phyloP scores from a whole-genome alignment of 257 asterid genomes.

The Euphrasia confusa region DNA sequence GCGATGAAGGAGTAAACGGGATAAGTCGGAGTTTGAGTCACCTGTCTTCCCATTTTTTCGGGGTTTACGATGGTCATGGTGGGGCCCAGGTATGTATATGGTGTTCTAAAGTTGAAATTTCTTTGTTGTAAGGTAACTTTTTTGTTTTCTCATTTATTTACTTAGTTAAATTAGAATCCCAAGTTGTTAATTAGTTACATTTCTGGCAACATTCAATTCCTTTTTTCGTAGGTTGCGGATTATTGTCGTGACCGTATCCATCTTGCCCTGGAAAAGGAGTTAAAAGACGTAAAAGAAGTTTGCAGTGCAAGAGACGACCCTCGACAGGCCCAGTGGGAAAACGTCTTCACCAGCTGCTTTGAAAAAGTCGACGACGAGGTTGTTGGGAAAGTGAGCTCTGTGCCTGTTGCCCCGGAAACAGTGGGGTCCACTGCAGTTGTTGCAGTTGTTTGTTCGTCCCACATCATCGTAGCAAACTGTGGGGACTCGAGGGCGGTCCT shows the following conservation, averaged over 20 bases:
- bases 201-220: too few species aligned
- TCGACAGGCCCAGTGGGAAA: slow-evolving; percentile 60
- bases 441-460: slow-evolving; percentile 73
- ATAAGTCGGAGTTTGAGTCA: slow-evolving; percentile 57
- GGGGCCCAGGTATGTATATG: slow-evolving; percentile 67
- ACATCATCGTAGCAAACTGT: slow-evolving; percentile 70
- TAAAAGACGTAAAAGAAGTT: slow-evolving; percentile 34
- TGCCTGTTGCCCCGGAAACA: slow-evolving; percentile 68
- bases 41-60: slow-evolving; percentile 73
- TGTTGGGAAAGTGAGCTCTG: slow-evolving; percentile 47
- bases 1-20: slow-evolving; percentile 46
- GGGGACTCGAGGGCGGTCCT: slow-evolving; percentile 91
- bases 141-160: not conserved
- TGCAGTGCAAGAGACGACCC: slow-evolving; percentile 42
- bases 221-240: slow-evolving; percentile 56
- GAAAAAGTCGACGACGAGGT: slow-evolving; percentile 75
- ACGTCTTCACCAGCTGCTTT: slow-evolving; percentile 60
- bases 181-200: too few species aligned
- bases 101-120: slow-evolving; percentile 13
- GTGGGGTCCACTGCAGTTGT: slow-evolving; percentile 87
- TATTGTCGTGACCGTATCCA: slow-evolving; percentile 72
- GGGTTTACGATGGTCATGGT: slow-evolving; percentile 93
- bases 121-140: not conserved
- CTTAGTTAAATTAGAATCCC: too few species aligned
- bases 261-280: slow-evolving; percentile 57